A percentile compares a stretch with the other conserved stretches of the same genome.
phyloP scores from a whole-genome alignment of 495 filamentous ascomycete genomes.

The Penicillium lagena region DNA sequence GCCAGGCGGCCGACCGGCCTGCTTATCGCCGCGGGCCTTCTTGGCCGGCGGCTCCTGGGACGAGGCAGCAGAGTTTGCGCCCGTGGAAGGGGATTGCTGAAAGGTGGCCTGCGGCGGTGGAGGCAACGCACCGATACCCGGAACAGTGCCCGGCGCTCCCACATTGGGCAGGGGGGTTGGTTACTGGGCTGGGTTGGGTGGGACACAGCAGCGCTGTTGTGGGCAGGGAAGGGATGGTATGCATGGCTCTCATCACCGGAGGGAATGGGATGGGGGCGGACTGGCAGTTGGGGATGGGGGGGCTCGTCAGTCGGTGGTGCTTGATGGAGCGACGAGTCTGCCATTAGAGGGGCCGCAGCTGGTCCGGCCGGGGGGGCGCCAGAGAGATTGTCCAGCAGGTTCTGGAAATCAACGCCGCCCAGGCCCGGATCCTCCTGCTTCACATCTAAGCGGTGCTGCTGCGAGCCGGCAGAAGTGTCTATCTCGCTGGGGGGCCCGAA shows the following conservation, averaged over 20 bases:
- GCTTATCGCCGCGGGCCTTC: slow-evolving; percentile 25
- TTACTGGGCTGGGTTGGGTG: slow-evolving; percentile 36
- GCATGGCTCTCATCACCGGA: slow-evolving; percentile 28
- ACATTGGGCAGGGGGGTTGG: slow-evolving; percentile 42
- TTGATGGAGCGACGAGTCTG: slow-evolving; percentile 28
- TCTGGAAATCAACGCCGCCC: slow-evolving; percentile 43
- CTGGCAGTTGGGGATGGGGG: slow-evolving; percentile 36
- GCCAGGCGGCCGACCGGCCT: slow-evolving; percentile 17
- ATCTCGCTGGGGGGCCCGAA: slow-evolving; percentile 25
- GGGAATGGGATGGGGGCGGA: slow-evolving; percentile 47
- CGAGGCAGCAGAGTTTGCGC: slow-evolving; percentile 19
- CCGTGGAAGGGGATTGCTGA: slow-evolving; percentile 32
- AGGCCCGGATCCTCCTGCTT: slow-evolving; percentile 10
- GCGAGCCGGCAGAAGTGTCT: slow-evolving; percentile 20
- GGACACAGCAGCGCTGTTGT: slow-evolving; percentile 22
- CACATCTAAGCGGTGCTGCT: slow-evolving; percentile 22
- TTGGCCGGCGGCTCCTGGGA: slow-evolving; percentile 29
- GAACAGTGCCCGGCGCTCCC: slow-evolving; percentile 47
- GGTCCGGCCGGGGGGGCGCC: slow-evolving; percentile 26
- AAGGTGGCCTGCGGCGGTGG: slow-evolving; percentile 55
- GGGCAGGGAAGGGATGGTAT: slow-evolving; percentile 46
- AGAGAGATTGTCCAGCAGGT: slow-evolving; percentile 46
- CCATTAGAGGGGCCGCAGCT: slow-evolving; percentile 21
- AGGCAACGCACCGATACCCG: slow-evolving; percentile 49
- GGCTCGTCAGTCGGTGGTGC: slow-evolving; percentile 23